phyloP scores from a whole-genome alignment of 2,329 filamentous ascomycete species.

The Pseudogymnoascus pannorum region DNA sequence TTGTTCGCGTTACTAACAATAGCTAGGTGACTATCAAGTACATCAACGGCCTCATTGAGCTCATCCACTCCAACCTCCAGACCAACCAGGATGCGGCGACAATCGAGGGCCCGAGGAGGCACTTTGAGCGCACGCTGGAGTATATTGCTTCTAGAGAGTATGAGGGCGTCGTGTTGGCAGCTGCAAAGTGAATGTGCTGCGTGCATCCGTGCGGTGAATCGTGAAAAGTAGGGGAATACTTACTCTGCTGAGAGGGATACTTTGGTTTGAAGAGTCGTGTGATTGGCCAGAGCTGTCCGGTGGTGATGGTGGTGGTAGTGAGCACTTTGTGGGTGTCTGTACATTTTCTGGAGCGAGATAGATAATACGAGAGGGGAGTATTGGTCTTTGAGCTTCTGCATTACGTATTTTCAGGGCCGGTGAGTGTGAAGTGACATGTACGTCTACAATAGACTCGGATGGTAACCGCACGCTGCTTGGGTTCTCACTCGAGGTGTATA shows the following conservation, averaged over 20 bases:
- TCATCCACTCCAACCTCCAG: conserved; percentile 92
- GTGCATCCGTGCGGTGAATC: background rate
- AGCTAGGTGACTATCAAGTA: conserved; percentile 83
- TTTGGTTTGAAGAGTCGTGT: background rate
- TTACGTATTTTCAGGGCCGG: background rate
- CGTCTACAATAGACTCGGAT: too few species aligned
- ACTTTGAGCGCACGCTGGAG: conserved; percentile 90
- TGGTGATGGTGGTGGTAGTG: background rate
- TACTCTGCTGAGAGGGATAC: background rate
- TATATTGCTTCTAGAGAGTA: conserved; percentile 90
- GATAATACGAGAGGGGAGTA: background rate
- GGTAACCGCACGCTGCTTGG: too few species aligned
- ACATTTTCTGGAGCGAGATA: conserved; percentile 7
- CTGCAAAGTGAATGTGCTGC: conserved; percentile 34
- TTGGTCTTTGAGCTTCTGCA: background rate
- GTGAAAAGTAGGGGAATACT: background rate
- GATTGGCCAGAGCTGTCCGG: background rate
- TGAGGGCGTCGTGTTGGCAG: conserved; percentile 67
- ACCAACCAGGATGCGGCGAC: conserved; percentile 74
- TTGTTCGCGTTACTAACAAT: conserved; percentile 18
- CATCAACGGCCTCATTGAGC: conserved; percentile 92
- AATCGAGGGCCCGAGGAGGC: conserved; percentile 82
- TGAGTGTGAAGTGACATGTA: background rate
- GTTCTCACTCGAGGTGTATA: too few species aligned
- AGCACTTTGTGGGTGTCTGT: background rate